Base-by-base conservation (phyloP, 345 rosid genomes). In the Gossypium raimondii region DNA sequence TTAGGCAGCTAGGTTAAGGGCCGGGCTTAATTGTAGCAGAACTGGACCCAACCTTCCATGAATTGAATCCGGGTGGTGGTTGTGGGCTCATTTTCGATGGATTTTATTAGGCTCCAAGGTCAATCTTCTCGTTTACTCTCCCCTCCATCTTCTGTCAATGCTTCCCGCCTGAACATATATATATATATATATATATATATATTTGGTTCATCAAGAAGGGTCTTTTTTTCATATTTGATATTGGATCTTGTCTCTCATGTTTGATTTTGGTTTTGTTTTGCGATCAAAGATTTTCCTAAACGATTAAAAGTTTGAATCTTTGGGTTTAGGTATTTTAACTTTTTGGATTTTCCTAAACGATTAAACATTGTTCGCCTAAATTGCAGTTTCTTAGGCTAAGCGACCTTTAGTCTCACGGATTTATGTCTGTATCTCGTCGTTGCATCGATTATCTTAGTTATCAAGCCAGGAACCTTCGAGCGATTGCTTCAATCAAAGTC, bases 391-490 rank as follows among this genome's bases (percentile, higher is more conserved):
- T 27, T 17, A 29, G 66, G 16, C 4, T 14, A 9, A 14, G 20
- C 8, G 22, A 22, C 3, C 24, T 41, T 64, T 41, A 13, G 14
- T 64, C 13, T 41, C 11, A 3, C 2, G 7, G 61, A 29, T 75
- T 77, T 69, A 81, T 81, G 83, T 56, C 65, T 51, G 70, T 9
- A 25, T 63, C 47, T 51, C 58, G 18, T 63, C 55, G 10, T 13
- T 63, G 34, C 71, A 34, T 63, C 13, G 16, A 55, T 67, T 67
- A 22, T 67, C 38, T 67, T 12, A 45, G 38, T 47, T 47, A 27
- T 16, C 24, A 27, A 69, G 5, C 24, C 58, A 50, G 45, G 50
- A 69, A 27, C 24, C 73, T 50, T 69, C 14, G 2, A 69, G 44
- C 59, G 22, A 16, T 69, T 27, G 73, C 44, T 51, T 69, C 73